phyloP scores from a whole-genome alignment of 768 basidiomycete genomes.

The Erythrobasidium yunnanense region DNA sequence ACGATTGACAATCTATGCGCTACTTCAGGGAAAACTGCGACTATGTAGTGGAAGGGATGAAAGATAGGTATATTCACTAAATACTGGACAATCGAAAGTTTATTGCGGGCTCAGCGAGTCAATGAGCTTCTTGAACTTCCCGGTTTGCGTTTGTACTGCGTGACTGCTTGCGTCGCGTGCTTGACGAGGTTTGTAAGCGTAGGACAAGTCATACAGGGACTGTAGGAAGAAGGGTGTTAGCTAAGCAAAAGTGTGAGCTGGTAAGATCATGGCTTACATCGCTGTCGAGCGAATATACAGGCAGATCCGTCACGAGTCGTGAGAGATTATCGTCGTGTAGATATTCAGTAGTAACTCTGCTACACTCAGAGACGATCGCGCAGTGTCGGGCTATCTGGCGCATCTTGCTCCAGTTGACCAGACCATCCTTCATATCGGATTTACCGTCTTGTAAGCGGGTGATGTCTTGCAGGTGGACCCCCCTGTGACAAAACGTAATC shows the following conservation, averaged over 20 bases:
- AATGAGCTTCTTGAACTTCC: not conserved
- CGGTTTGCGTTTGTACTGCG: not conserved
- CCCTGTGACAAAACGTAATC: slow-evolving; percentile 47
- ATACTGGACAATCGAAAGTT: too few species aligned
- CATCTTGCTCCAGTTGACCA: slow-evolving; percentile 94
- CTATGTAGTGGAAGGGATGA: not conserved
- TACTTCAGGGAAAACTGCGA: too few species aligned
- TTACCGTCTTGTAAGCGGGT: slow-evolving; percentile 79
- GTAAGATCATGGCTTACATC: slow-evolving; percentile 6
- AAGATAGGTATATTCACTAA: not conserved
- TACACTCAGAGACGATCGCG: slow-evolving; percentile 49
- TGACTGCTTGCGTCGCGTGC: not conserved
- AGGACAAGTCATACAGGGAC: slow-evolving; percentile 25
- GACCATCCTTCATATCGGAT: slow-evolving; percentile 56
- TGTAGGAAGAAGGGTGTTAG: not conserved
- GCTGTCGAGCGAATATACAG: slow-evolving; percentile 23
- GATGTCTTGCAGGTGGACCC: slow-evolving; percentile 81
- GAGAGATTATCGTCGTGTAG: slow-evolving; percentile 30
- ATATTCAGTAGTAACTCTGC: slow-evolving; percentile 24
- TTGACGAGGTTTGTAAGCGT: slow-evolving; percentile 26
- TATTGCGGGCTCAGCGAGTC: slow-evolving; percentile 7
- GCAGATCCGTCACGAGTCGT: slow-evolving; percentile 29
- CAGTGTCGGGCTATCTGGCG: slow-evolving; percentile 83
- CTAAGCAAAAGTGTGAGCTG: too few species aligned
- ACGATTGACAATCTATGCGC: too few species aligned